Base-by-base conservation (phyloP, 1,139 yeast genomes). In the Meyerozyma elateridarum region DNA sequence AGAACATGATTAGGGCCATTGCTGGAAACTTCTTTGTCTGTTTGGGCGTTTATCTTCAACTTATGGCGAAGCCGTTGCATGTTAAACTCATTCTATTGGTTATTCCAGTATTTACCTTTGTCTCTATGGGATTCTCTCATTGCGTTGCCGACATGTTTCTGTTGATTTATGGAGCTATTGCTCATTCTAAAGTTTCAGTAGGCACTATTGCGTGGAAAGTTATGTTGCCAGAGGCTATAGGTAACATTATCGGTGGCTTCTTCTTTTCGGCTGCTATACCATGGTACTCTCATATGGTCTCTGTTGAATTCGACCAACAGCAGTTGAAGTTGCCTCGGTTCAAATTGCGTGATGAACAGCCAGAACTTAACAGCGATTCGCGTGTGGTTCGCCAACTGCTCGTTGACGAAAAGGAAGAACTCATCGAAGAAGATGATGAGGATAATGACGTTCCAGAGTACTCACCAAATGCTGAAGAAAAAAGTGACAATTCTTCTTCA, bases 71-170 rank as follows among this genome's bases (percentile, higher is more conserved):
- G 46, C 93, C 94, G 0, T 47, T 79, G n/a, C 93, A 84, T 49
- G 93, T 85, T 25, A 82, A 82, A 46, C 66, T 80, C 29, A 28
- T 81, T n/a, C 56, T 80, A 61, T 70, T 84, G 61, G 45, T 64
- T 6, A 50, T 83, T 15, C 93, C 94, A 0, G 65, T 84, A 8
- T 80, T 82, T 54, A 75, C 88, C 0, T 81, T 84, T 52, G 93
- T 82, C 6, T 46, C 78, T 1, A 63, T 79, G 61, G 93, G 93
- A 0, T 84, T 77, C 53, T 76, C 85, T 4, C 94, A 85, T 50
- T 76, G 76, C 2, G 87, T 85, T 7, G 94, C 94, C 1, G 94
- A 85, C 52, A 82, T 84, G 89, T 76, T 65, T 43, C 45, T 81
- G 36, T 50, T 80, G 8, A 73, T 78, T 7, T 71, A 77, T 44